Conservation (phyloP, 2,329 filamentous ascomycete genomes). For the Cadophora malorum region DNA sequence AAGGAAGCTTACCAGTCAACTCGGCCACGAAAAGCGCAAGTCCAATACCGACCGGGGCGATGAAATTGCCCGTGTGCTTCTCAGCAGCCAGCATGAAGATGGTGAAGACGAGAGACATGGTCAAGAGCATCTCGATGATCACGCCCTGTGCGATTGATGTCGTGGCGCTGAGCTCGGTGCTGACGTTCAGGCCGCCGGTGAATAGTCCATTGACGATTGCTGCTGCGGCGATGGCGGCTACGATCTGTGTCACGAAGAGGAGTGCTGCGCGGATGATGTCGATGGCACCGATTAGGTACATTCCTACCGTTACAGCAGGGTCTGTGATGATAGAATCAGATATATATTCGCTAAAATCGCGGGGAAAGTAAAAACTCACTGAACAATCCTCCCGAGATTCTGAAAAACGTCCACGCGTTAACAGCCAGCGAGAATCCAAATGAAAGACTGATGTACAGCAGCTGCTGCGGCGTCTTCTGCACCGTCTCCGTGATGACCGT, state of each 20-base stretch:
- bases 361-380: slow-evolving; percentile 1
- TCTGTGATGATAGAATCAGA: too few relatives aligned
- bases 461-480: slow-evolving; percentile 22
- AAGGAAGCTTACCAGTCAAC: slow-evolving; percentile 22
- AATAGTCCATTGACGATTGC: slow-evolving; percentile 46
- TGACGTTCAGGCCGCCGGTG: slow-evolving; percentile 27
- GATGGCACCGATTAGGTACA: slow-evolving; percentile 45
- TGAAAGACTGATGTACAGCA: slow-evolving; percentile 38
- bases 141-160: slow-evolving; percentile 49
- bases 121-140: slow-evolving; percentile 55
- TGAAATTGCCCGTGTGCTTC: slow-evolving; percentile 54
- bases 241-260: slow-evolving; percentile 43
- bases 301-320: slow-evolving; percentile 44
- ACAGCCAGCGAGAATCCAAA: slow-evolving; percentile 49
- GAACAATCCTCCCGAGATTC: slow-evolving; percentile 55
- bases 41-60: slow-evolving; percentile 56
- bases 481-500: slow-evolving; percentile 25
- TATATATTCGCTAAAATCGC: too few relatives aligned
- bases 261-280: slow-evolving; percentile 38
- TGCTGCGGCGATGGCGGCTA: slow-evolving; percentile 47
- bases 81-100: slow-evolving; percentile 52
- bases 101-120: slow-evolving; percentile 53
- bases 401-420: slow-evolving; percentile 60
- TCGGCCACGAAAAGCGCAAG: slow-evolving; percentile 52
- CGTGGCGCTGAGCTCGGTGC: slow-evolving; percentile 25